These are phyloP conservation scores for Termitomyces sp. DNA, from an alignment of 768 basidiomycete species.

Conservation along the genomic window DNA sequence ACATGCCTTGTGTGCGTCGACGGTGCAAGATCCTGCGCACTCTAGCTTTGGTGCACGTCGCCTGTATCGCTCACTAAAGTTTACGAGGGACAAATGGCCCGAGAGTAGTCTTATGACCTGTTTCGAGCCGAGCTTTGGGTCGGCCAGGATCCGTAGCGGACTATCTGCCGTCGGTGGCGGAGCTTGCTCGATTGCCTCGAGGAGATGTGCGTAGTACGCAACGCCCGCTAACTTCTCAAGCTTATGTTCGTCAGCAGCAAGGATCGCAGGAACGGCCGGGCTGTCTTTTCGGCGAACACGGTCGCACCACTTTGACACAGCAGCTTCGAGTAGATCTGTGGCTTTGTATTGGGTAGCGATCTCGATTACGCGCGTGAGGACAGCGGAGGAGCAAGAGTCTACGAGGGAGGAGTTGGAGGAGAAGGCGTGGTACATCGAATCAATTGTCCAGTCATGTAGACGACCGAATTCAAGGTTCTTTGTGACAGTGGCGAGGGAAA, in stretches of 20 bases:
- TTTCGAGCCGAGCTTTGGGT: slow-evolving; percentile 29
- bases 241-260: slow-evolving; percentile 27
- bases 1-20: slow-evolving; percentile 23
- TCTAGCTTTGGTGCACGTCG: slow-evolving; percentile 22
- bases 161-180: slow-evolving; percentile 16
- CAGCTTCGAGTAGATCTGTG: slow-evolving; percentile 16
- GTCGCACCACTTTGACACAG: slow-evolving; percentile 24
- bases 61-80: slow-evolving; percentile 29
- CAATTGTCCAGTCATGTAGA: slow-evolving; percentile 39
- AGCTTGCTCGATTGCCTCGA: slow-evolving; percentile 28
- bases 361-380: slow-evolving; percentile 26
- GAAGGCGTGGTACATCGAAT: slow-evolving; percentile 26
- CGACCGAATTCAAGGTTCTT: slow-evolving; percentile 42
- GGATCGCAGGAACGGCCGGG: slow-evolving; percentile 33
- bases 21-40: slow-evolving; percentile 17
- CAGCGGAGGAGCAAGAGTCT: slow-evolving; percentile 28
- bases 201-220: slow-evolving; percentile 33
- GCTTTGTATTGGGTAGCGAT: slow-evolving; percentile 19
- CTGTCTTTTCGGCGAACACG: slow-evolving; percentile 24
- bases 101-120: slow-evolving; percentile 30
- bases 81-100: slow-evolving; percentile 31
- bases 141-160: slow-evolving; percentile 27
- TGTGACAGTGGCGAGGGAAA: slow-evolving; percentile 41
- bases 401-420: slow-evolving; percentile 19
- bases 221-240: slow-evolving; percentile 26